Conservation (phyloP, 2,329 filamentous ascomycete genomes). For the Graphiopsis chlorocephala region DNA sequence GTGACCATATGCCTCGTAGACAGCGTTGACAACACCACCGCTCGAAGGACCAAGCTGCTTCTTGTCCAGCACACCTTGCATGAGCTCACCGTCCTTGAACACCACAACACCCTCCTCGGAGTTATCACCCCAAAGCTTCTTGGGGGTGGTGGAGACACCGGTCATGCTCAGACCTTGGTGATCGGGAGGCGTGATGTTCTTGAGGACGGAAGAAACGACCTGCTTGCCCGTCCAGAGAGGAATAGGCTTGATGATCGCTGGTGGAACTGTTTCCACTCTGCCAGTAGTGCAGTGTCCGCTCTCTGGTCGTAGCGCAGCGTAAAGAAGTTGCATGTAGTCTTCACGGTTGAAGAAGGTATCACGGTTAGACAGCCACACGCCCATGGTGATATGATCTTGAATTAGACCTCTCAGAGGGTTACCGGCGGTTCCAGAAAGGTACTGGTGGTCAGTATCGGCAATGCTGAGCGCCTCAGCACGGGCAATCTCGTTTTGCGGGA, state of each 20-base stretch:
- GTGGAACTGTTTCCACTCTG: slow-evolving; percentile 74
- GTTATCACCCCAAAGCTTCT: slow-evolving; percentile 74
- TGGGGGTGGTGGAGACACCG: slow-evolving; percentile 73
- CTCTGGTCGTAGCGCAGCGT: slow-evolving; percentile 84
- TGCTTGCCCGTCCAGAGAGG: slow-evolving; percentile 95
- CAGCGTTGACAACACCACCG: slow-evolving; percentile 84
- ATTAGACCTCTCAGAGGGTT: slow-evolving; percentile 94
- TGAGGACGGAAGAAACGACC: slow-evolving; percentile 85
- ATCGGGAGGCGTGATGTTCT: slow-evolving; percentile 79
- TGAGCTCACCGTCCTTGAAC: slow-evolving; percentile 81
- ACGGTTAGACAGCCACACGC: slow-evolving; percentile 82
- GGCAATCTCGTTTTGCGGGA: slow-evolving; percentile 94
- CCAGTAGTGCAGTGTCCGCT: slow-evolving; percentile 82
- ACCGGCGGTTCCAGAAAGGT: slow-evolving; percentile 87
- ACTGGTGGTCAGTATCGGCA: slow-evolving; percentile 96
- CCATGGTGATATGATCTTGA: slow-evolving; percentile 96
- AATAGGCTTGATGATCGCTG: slow-evolving; percentile 77
- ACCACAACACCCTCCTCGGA: slow-evolving; percentile 78
- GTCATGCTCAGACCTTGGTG: slow-evolving; percentile 75
- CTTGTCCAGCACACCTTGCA: slow-evolving; percentile 92
- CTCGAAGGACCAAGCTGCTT: slow-evolving; percentile 85
- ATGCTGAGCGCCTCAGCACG: slow-evolving; percentile 89
- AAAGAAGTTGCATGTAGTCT: slow-evolving; percentile 91
- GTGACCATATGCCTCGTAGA: slow-evolving; percentile 91
- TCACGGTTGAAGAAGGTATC: slow-evolving; percentile 87